phyloP scores from a whole-genome alignment of 345 rosid genomes.

The Iberis pinnata region DNA sequence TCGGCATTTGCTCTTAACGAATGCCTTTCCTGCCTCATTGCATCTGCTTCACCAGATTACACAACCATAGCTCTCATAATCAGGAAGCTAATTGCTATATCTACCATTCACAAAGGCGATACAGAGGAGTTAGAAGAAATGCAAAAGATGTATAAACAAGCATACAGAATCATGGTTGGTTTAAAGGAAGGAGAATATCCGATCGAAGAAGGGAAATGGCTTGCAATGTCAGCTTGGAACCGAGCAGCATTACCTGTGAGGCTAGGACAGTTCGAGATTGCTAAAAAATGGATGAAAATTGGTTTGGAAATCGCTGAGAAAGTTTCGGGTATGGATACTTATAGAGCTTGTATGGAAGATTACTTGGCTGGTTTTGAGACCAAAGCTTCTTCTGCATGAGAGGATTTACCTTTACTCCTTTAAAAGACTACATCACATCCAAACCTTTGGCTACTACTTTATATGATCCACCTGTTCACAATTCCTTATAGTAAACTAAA shows the following conservation, averaged over 20 bases:
- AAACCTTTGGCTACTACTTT: too few relatives aligned
- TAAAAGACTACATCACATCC: too few relatives aligned
- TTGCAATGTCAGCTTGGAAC: constrained; percentile 92
- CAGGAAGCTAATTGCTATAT: constrained; percentile 53
- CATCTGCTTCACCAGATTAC: constrained; percentile 64
- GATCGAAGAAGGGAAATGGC: constrained; percentile 89
- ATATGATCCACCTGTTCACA: too few relatives aligned
- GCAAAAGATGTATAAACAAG: constrained; percentile 66
- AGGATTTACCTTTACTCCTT: too few relatives aligned
- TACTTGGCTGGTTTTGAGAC: constrained; percentile 43
- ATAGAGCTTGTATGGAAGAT: constrained; percentile 79
- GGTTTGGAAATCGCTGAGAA: constrained; percentile 65
- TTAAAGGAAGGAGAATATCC: constrained; percentile 85
- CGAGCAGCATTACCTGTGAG: constrained; percentile 69
- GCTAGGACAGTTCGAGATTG: constrained; percentile 56
- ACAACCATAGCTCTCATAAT: constrained; percentile 52
- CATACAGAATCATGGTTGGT: constrained; percentile 79
- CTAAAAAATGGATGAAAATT: constrained; percentile 66
- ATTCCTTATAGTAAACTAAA: too few relatives aligned
- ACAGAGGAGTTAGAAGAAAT: constrained; percentile 60
- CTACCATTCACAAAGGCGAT: constrained; percentile 67
- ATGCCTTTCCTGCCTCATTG: constrained; percentile 60
- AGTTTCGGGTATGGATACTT: constrained; percentile 69
- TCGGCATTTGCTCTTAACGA: constrained; percentile 64
- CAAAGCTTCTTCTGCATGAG: too few relatives aligned